Conservation (phyloP, 192 early-diverging fungal species). For the Umbelopsis sp. region DNA sequence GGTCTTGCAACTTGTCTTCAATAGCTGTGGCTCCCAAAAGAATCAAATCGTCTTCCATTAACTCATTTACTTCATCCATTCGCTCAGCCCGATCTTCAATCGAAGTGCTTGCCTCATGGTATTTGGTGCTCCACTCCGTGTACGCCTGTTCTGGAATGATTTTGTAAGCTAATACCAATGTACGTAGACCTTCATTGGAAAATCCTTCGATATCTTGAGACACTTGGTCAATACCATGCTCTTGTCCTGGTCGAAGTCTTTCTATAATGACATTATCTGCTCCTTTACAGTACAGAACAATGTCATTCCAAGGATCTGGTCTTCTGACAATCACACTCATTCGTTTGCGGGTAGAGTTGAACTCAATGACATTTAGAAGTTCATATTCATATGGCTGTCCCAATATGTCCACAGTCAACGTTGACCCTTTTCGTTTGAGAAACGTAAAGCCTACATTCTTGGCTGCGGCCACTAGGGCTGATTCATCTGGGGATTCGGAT, state of each 20-base stretch:
- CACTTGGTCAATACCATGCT: constrained; percentile 58
- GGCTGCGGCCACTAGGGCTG: constrained; percentile 79
- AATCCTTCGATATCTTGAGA: constrained; percentile 72
- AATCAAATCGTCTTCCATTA: constrained; percentile 80
- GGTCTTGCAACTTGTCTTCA: constrained; percentile 96
- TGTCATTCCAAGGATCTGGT: constrained; percentile 73
- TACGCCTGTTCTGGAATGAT: constrained; percentile 74
- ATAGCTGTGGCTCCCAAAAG: constrained; percentile 95
- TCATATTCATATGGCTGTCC: constrained; percentile 72
- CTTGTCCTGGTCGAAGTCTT: constrained; percentile 57
- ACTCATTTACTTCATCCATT: constrained; percentile 70
- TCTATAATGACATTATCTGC: constrained; percentile 97
- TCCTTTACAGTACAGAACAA: constrained; percentile 90
- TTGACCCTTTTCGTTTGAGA: constrained; percentile 52
- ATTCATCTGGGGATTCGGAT: constrained; percentile 84
- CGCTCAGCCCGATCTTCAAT: constrained; percentile 74
- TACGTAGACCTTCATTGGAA: constrained; percentile 87
- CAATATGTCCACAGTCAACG: constrained; percentile 69
- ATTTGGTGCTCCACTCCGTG: constrained; percentile 72
- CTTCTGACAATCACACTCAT: constrained; percentile 88
- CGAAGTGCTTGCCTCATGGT: constrained; percentile 70
- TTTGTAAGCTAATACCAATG: constrained; percentile 85
- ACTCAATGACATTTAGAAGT: constrained; percentile 87
- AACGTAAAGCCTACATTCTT: constrained; percentile 81
- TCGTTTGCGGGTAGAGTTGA: constrained; percentile 94